Base-by-base conservation (phyloP, 2,329 filamentous ascomycete species). In the Fusarium mexicanum region DNA sequence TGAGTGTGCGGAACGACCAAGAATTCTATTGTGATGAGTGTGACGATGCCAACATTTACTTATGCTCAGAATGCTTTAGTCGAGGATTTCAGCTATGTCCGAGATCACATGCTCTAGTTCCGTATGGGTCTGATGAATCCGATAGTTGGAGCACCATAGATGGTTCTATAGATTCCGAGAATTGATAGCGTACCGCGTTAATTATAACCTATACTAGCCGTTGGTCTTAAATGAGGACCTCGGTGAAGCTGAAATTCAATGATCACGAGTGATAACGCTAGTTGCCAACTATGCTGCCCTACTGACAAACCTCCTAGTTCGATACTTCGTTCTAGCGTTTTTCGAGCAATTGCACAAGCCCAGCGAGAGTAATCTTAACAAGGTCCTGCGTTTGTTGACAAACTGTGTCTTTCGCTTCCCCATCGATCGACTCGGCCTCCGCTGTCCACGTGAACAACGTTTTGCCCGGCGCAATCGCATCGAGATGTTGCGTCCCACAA, bases 11-110 rank as follows among this genome's bases (percentile, higher is more conserved):
- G 2, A 1, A 14, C 0, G 26, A 8, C 3, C 10, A 16, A 12
- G 3, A 0, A 0, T 41, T 24, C 0, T 1, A 5, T 0, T 66
- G 63, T 2, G 7, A 2, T 0, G 10, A 37, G 17, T 66, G 63
- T 2, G 1, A 8, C 10, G 0, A 4, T 2, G 4, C 5, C 2
- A 0, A 6, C 1, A 1, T 41, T 0, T 0, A 4, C 2, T 1
- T 64, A 3, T 66, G 63, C 13, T 10, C 35, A 6, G 60, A 64
- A 22, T 66, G 63, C 11, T 57, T 57, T 48, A 18, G 2, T 3
- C 9, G 40, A 41, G 40, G 40, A 4, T 41, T 50, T 12, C 11
- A 24, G 3, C 5, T n/a, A 8, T 60, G 43, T n/a, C 17, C 0
- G 1, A 18, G 17, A 2, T 20, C 22, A 1, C 57, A 60, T 14